Evolutionary conservation across 345 rosid genomes (phyloP), one percentile per base, ranked within the genome.

Genomic region (Boechera divaricarpa): DNA sequence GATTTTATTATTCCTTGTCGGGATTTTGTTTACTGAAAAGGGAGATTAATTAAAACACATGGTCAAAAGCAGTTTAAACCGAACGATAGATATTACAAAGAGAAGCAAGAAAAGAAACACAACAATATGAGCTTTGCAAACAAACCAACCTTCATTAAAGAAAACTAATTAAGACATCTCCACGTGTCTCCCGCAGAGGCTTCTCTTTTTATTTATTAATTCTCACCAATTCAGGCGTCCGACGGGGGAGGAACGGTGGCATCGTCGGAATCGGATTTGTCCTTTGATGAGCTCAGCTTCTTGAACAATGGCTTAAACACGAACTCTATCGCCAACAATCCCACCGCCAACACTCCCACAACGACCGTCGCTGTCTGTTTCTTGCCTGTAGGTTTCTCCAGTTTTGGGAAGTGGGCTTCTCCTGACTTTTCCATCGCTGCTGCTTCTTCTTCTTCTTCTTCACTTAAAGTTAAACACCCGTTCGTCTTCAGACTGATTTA

Each of bases 311-410:
- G 94, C 85, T 90, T 94, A 70, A 91, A 82, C 64, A 88, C 94
- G 64, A 94, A 29, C 87, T 90, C 97, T 29, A 94, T 76, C 10
- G 98, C 92, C 48, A 94, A 66, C 98, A 90, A 90, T 39, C 91
- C 94, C 2, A 91, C 73, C 9, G 91, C 90, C 11, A 91, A 83
- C 10, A 90, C 96, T 47, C 97, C 97, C 10, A 86, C 77, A 21
- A 89, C 97, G 57, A 82, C 82, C 63, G 85, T 81, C 56, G 87
- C 90, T 12, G 76, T 70, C 73, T 79, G 88, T 69, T 90, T 91
- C 78, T 78, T 63, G 7, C 75, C 55, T 26, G 69, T 7, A 38
- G 79, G 70, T 58, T 79, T 65, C 35, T 16, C 73, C 68, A 52
- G 21, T 10, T 76, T 76, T 7, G 79, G 80, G 15, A 76, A 60